Base-by-base conservation (phyloP, 2,329 filamentous ascomycete species). In the Aspergillus hiratsukae region DNA sequence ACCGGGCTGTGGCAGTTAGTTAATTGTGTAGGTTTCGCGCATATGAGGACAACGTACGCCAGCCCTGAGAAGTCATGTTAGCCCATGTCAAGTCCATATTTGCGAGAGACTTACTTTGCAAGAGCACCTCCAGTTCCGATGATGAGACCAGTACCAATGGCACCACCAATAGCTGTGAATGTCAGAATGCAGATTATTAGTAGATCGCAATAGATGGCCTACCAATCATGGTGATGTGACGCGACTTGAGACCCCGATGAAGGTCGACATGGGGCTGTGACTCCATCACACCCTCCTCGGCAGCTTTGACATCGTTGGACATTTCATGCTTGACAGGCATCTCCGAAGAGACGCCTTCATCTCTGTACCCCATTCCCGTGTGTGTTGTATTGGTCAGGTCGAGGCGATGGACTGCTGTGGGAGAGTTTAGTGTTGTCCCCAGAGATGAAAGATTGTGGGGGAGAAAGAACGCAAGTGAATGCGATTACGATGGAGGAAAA, bases 181-280 rank as follows among this genome's bases (percentile, higher is more conserved):
- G 54, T 67, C 49, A 69, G 60, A 19, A 23, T 25, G 2, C 1
- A 1, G 2, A 11, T 9, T 23, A 1, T 21, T 14, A 2, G 5
- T 14, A 28, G 9, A 2, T 37, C 17, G 14, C 14, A 17, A 7
- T 17, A 17, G 31, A 3, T 17, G 8, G 45, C 61, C n/a, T 65
- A 72, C 68, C 74, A 65, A 76, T 75, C 75, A 75, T 77, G 27
- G 72, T 72, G 56, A 73, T 75, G 56, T 74, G 73, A 50, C 73
- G 71, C 27, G 75, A 68, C 58, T 72, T 73, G 53, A 76, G 72
- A 48, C 72, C 75, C 40, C 76, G 74, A 31, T 75, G 72, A n/a
- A 78, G 70, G 4, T 69, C 64, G 25, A 65, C 68, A 62, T 69
- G 65, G 10, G 69, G 51, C 9, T 55, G 63, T 9, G 63, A 63